These are phyloP conservation scores for Barnettozyma pratensis DNA, from an alignment of 805 yeast genomes.

Conservation along the genomic window DNA sequence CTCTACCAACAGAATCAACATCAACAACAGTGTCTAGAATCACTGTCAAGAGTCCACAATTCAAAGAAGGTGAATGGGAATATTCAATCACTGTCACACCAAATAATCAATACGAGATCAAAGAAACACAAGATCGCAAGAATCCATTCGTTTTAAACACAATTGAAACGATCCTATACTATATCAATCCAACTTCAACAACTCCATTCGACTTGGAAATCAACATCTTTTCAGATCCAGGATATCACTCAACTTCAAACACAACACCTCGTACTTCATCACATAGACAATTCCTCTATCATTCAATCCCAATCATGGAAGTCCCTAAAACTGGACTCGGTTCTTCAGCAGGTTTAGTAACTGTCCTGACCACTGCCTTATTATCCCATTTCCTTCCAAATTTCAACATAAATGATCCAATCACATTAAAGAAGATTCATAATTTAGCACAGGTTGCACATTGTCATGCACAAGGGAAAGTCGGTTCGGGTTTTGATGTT, in stretches of 20 bases:
- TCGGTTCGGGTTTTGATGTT: constrained; percentile 96
- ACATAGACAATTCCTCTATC: constrained; percentile 49
- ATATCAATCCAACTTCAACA: constrained; percentile 29
- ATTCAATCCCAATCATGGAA: constrained; percentile 50
- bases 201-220: constrained; percentile 32
- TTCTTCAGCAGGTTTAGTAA: constrained; percentile 89
- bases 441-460: constrained; percentile 87
- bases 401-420: constrained; percentile 26
- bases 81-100: constrained; percentile 30
- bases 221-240: constrained; percentile 77
- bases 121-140: constrained; percentile 28
- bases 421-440: constrained; percentile 46
- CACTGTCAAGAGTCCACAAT: constrained; percentile 69
- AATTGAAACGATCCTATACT: constrained; percentile 49
- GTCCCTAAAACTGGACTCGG: constrained; percentile 96
- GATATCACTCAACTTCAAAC: constrained; percentile 74
- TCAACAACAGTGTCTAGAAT: constrained; percentile 22
- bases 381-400: constrained; percentile 39
- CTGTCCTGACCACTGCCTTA: constrained; percentile 71
- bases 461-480: constrained; percentile 89
- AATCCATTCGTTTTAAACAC: constrained; percentile 79
- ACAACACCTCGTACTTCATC: constrained; percentile 34
- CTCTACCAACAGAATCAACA: not conserved
- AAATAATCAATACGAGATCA: constrained; percentile 9
- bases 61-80: constrained; percentile 63